These are phyloP conservation scores for Termitomyces heimii DNA, from an alignment of 768 basidiomycete genomes.

Conservation along the genomic window DNA sequence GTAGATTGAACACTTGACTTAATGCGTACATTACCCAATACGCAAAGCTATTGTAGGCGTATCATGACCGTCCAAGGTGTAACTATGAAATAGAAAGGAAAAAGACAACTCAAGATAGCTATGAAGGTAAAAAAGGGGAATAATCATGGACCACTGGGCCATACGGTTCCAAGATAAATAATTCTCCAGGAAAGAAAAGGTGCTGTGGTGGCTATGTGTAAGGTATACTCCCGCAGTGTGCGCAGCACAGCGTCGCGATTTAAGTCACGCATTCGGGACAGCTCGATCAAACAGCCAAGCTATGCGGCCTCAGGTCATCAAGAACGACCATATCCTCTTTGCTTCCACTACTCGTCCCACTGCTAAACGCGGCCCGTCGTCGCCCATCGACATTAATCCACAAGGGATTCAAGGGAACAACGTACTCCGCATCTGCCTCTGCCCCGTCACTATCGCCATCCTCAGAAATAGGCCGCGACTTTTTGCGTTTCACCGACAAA, in stretches of 20 bases:
- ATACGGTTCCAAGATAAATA: background rate
- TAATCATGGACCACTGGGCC: background rate
- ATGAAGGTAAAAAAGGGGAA: background rate
- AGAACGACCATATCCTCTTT: constrained; percentile 31
- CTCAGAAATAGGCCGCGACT: constrained; percentile 40
- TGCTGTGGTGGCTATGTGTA: background rate
- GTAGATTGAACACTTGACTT: background rate
- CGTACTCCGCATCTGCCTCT: constrained; percentile 67
- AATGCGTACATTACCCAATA: constrained; percentile 3
- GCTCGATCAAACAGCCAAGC: constrained; percentile 49
- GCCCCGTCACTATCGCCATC: constrained; percentile 62
- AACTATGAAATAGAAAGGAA: constrained; percentile 4
- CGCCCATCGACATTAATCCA: constrained; percentile 58
- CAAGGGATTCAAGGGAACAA: constrained; percentile 16
- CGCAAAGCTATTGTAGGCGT: constrained; percentile 6
- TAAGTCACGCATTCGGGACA: background rate
- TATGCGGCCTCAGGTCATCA: constrained; percentile 58
- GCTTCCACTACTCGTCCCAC: constrained; percentile 12
- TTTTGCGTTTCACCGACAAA: constrained; percentile 40
- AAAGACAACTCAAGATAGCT: background rate
- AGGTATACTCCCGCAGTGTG: constrained; percentile 5
- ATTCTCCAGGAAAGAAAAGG: background rate
- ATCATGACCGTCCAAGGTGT: constrained; percentile 5
- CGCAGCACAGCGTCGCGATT: background rate
- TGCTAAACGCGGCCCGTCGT: constrained; percentile 32